Conservation (phyloP, 73 alveolate species). For the Stentor coeruleus region DNA sequence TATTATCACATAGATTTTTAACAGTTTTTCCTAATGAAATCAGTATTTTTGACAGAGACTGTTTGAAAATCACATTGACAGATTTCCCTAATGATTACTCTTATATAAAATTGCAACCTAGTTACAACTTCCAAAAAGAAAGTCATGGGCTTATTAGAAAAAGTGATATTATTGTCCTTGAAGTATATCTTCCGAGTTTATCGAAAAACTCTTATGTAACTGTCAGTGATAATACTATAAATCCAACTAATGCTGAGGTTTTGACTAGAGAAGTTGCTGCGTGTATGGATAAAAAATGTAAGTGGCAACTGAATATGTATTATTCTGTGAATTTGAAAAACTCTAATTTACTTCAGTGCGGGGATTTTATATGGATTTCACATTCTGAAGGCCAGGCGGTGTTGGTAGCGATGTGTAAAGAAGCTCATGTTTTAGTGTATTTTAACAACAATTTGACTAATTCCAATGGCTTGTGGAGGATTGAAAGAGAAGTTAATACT, state of each 20-base stretch:
- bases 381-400: conserved; percentile 10
- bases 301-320: conserved; percentile 17
- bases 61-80: not conserved
- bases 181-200: not conserved
- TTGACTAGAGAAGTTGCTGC: conserved; percentile 16
- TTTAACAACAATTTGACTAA: not conserved
- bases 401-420: not conserved
- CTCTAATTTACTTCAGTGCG: not conserved
- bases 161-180: not conserved
- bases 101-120: not conserved
- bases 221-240: not conserved
- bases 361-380: conserved; percentile 21
- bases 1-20: conserved; percentile 3
- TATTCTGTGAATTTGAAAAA: not conserved
- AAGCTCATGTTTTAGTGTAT: not conserved
- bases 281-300: not conserved
- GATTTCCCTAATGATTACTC: conserved; percentile 21
- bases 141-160: conserved; percentile 17
- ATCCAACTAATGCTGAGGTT: not conserved
- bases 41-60: not conserved
- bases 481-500: not conserved
- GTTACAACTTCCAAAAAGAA: conserved; percentile 24
- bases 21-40: not conserved
- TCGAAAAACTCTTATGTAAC: not conserved
- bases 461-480: conserved; percentile 17